Evolutionary conservation across 192 early-diverging fungal species (phyloP).

Genomic region (Phlyctochytrium bullatum): DNA sequence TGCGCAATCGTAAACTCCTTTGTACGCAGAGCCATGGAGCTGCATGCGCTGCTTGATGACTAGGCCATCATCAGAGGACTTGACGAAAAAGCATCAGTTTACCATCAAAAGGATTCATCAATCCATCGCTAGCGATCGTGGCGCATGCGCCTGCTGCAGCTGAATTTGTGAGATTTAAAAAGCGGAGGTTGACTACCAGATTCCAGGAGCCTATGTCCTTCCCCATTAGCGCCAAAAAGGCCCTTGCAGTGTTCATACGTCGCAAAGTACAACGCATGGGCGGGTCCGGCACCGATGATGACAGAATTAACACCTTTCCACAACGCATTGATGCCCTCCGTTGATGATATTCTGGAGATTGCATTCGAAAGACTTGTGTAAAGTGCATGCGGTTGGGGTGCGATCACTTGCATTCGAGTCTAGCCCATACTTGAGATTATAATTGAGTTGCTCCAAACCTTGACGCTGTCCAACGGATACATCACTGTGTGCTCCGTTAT

Average conservation of each 20-base stretch:
- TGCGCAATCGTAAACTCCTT: conserved; percentile 70
- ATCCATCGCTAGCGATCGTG: conserved; percentile 79
- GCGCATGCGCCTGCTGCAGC: conserved; percentile 86
- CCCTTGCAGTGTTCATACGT: conserved; percentile 91
- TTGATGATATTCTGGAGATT: conserved; percentile 64
- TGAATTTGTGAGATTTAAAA: conserved; percentile 18
- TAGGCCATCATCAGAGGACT: conserved; percentile 16
- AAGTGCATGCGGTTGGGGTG: conserved; percentile 60
- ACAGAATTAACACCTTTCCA: conserved; percentile 95
- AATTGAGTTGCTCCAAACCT: conserved; percentile 50
- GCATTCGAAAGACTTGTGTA: conserved; percentile 73
- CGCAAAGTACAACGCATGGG: conserved; percentile 94
- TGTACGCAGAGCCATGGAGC: conserved; percentile 69
- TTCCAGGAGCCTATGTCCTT: conserved; percentile 57
- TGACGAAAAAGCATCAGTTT: conserved; percentile 5
- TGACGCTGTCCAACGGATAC: conserved; percentile 93
- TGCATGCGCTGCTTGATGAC: conserved; percentile 97
- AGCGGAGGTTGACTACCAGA: conserved; percentile 42
- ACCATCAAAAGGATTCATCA: conserved; percentile 98
- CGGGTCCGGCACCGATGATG: conserved; percentile 88
- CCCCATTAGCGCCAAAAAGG: conserved; percentile 55
- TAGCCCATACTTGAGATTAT: conserved; percentile 28
- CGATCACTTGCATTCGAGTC: conserved; percentile 92
- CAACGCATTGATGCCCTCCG: conserved; percentile 75
- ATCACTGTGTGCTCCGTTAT: conserved; percentile 95